These are phyloP conservation scores for Rhododendron molle DNA, from an alignment of 148 eudicot genomes.

Conservation along the genomic window DNA sequence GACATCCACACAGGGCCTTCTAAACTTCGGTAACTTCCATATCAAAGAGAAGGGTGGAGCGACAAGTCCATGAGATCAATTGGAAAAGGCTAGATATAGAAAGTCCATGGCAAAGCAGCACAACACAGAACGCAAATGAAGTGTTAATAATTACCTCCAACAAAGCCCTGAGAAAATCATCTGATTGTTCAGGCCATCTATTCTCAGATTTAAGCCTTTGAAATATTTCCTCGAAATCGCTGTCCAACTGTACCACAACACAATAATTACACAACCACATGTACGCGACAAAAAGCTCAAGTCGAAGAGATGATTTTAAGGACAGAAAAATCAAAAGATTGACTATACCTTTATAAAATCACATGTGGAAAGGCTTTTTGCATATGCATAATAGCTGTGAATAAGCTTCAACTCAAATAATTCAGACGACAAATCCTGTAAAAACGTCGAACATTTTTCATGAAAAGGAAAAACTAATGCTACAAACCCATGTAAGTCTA, in stretches of 20 bases:
- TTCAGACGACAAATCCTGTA: background rate
- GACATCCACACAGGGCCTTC: background rate
- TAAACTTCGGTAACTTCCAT: background rate
- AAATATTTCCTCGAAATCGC: background rate
- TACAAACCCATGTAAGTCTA: background rate
- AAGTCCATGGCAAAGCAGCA: background rate
- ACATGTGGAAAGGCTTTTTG: background rate
- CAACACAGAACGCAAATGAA: background rate
- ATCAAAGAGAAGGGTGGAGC: background rate
- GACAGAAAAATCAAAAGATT: background rate
- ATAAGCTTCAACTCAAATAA: background rate
- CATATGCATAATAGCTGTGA: background rate
- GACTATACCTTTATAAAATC: background rate
- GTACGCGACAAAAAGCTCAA: background rate
- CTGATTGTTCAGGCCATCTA: background rate
- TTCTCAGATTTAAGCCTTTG: background rate
- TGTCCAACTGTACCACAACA: background rate
- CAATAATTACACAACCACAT: background rate
- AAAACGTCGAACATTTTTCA: background rate
- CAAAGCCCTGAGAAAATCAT: background rate
- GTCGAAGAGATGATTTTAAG: background rate
- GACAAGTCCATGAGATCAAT: background rate
- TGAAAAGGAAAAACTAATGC: background rate
- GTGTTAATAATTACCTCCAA: background rate
- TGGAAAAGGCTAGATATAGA: background rate